Conservation (phyloP, 2,329 filamentous ascomycete genomes). For the Pseudogymnoascus sp. region DNA sequence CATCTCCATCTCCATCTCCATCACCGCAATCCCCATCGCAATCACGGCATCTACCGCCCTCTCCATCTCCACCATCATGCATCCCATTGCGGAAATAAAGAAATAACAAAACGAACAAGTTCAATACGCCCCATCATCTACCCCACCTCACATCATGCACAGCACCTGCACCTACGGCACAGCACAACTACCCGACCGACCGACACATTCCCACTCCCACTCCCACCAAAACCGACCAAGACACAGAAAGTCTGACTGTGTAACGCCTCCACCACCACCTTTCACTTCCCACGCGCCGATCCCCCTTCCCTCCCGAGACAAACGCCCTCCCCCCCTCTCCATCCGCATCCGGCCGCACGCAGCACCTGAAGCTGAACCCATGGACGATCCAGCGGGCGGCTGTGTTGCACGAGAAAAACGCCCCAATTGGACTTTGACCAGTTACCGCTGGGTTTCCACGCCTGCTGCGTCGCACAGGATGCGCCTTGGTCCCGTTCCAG, state of each 20-base stretch:
- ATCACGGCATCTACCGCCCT: not conserved
- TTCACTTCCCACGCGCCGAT: not conserved
- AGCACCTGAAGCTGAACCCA: not conserved
- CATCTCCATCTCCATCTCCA: not conserved
- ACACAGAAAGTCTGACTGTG: not conserved
- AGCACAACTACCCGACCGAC: not conserved
- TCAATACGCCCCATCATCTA: not conserved
- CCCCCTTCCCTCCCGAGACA: not conserved
- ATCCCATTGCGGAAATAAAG: not conserved
- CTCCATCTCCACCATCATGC: not conserved
- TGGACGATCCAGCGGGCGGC: not conserved
- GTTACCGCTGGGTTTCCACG: too few species aligned
- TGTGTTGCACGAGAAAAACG: too few species aligned
- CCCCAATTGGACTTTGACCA: too few species aligned
- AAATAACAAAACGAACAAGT: not conserved
- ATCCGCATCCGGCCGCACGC: not conserved
- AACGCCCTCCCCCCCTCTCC: not conserved
- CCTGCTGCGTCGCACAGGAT: too few species aligned
- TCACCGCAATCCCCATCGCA: not conserved
- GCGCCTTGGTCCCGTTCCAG: too few species aligned
- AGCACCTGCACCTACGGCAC: not conserved
- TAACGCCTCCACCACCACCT: too few species aligned
- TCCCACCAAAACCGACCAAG: not conserved
- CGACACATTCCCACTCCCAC: too few species aligned
- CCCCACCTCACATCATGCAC: not conserved